Conservation (phyloP, 768 basidiomycete species). For the Leucogyrophana mollusca region DNA sequence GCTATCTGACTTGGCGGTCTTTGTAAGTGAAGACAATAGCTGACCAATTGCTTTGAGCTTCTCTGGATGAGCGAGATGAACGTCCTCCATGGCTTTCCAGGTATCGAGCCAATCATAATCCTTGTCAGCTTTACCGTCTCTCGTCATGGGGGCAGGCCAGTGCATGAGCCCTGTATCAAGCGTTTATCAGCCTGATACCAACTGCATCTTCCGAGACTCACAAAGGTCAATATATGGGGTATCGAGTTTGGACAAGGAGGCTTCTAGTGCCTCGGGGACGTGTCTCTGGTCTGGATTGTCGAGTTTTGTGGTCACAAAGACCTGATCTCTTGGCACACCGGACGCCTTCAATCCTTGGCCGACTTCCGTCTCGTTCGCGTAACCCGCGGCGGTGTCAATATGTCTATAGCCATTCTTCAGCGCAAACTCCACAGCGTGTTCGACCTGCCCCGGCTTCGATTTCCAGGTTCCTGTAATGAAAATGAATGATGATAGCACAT, state of each 20-base stretch:
- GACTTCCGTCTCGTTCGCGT: constrained; percentile 78
- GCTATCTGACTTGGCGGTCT: not conserved
- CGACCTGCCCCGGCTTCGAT: constrained; percentile 66
- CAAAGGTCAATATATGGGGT: constrained; percentile 82
- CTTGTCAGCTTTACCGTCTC: constrained; percentile 52
- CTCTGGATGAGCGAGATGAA: constrained; percentile 61
- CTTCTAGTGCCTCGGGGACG: constrained; percentile 60
- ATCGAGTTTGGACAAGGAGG: constrained; percentile 65
- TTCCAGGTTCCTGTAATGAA: constrained; percentile 71
- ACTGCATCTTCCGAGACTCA: constrained; percentile 24
- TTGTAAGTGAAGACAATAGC: not conserved
- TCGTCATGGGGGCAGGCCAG: constrained; percentile 77
- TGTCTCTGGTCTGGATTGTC: constrained; percentile 60
- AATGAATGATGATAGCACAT: not conserved
- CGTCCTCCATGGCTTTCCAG: constrained; percentile 74
- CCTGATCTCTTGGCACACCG: constrained; percentile 65
- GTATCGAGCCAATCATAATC: constrained; percentile 67
- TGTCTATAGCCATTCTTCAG: constrained; percentile 73
- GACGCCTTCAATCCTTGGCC: constrained; percentile 74
- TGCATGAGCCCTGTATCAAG: constrained; percentile 63
- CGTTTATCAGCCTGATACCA: not conserved
- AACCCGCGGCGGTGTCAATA: constrained; percentile 69
- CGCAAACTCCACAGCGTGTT: constrained; percentile 71
- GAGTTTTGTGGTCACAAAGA: constrained; percentile 83
- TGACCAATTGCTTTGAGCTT: constrained; percentile 78